Evolutionary conservation across 2,329 filamentous ascomycete genomes (phyloP).

Genomic region (Penicillium corylophilum): DNA sequence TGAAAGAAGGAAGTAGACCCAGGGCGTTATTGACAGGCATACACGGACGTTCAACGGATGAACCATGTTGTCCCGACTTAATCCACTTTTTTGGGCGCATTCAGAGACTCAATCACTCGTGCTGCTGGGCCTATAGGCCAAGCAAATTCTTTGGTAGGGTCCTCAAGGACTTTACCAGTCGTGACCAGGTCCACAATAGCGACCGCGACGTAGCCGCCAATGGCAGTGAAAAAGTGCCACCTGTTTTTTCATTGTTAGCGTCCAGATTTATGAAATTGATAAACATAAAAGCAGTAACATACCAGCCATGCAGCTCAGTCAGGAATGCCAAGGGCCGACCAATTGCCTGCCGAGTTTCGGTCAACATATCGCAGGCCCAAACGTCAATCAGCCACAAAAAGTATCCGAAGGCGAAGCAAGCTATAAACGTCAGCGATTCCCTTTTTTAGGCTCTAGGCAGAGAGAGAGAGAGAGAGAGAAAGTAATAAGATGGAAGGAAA

Average conservation of each 20-base stretch:
- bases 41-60: background rate
- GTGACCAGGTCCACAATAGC: constrained; percentile 41
- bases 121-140: constrained; percentile 33
- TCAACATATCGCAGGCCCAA: constrained; percentile 34
- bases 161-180: constrained; percentile 32
- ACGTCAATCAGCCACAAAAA: constrained; percentile 43
- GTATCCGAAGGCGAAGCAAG: constrained; percentile 40
- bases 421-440: constrained; percentile 16
- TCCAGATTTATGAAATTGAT: background rate
- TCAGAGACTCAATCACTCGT: constrained; percentile 5
- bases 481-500: background rate
- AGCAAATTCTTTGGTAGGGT: constrained; percentile 31
- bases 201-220: constrained; percentile 44
- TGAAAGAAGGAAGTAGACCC: background rate
- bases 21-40: background rate
- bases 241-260: constrained; percentile 21
- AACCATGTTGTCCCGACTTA: background rate
- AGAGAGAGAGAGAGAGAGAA: too few species aligned
- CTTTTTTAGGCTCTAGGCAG: background rate
- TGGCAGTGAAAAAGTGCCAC: constrained; percentile 47
- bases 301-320: constrained; percentile 47
- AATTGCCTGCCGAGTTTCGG: constrained; percentile 24
- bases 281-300: constrained; percentile 8
- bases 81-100: background rate
- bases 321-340: constrained; percentile 42